A percentile compares a stretch with the other conserved stretches of the same genome.
These are phyloP conservation scores for Chlorella sp. DNA, from an alignment of 139 green algal genomes.

Conservation along the genomic window DNA sequence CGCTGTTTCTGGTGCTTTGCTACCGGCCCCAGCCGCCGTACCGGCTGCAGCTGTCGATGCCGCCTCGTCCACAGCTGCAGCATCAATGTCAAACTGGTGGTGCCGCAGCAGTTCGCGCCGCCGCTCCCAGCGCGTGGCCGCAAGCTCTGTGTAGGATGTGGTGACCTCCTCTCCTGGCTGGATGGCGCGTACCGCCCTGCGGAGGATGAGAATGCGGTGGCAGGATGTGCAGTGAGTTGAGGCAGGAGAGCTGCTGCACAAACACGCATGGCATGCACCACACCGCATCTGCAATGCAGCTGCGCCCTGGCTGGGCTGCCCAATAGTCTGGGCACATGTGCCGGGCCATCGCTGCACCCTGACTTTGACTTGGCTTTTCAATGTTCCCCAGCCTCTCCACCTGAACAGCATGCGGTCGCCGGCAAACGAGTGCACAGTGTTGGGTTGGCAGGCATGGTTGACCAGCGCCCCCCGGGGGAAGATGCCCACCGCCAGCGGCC, in stretches of 20 bases:
- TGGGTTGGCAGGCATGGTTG: constrained; percentile 82
- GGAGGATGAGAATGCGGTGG: too few relatives aligned
- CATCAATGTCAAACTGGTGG: constrained; percentile 81
- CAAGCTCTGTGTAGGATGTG: constrained; percentile 82
- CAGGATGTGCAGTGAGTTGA: too few relatives aligned
- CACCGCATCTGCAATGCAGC: too few relatives aligned
- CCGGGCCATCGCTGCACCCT: too few relatives aligned
- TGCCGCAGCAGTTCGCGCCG: constrained; percentile 56
- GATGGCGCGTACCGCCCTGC: constrained; percentile 65
- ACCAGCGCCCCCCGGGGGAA: constrained; percentile 74
- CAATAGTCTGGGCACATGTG: too few relatives aligned
- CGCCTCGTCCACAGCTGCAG: neutral
- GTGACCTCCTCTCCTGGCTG: constrained; percentile 70
- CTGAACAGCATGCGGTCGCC: constrained; percentile 69
- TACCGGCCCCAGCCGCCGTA: neutral
- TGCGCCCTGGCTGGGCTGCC: too few relatives aligned
- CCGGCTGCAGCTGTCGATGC: neutral
- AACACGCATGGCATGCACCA: too few relatives aligned
- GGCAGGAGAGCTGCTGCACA: too few relatives aligned
- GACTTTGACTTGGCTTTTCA: too few relatives aligned
- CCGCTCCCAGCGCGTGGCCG: constrained; percentile 67
- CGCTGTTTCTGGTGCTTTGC: neutral
- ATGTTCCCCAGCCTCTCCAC: constrained; percentile 19
- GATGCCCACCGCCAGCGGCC: constrained; percentile 63
- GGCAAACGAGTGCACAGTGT: constrained; percentile 71